Evolutionary conservation across 148 eudicot genomes (phyloP).

Genomic region (Rhododendron simsii): DNA sequence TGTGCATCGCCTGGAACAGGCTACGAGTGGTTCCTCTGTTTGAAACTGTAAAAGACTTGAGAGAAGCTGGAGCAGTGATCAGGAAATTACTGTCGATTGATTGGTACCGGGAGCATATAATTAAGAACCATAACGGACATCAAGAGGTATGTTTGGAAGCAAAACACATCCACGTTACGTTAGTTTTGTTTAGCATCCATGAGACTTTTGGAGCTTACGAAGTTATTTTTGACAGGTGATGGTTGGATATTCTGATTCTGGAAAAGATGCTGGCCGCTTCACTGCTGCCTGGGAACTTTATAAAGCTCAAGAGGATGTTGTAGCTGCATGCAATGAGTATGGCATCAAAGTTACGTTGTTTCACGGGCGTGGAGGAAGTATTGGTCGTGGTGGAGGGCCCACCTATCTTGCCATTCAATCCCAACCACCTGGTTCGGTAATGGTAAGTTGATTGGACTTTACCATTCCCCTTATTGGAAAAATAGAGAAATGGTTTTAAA

Average conservation of each 20-base stretch:
- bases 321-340: slow-evolving; percentile 79
- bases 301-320: slow-evolving; percentile 93
- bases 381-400: slow-evolving; percentile 96
- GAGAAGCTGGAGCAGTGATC: slow-evolving; percentile 86
- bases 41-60: slow-evolving; percentile 86
- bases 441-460: slow-evolving; percentile 37
- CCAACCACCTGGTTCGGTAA: slow-evolving; percentile 94
- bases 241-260: slow-evolving; percentile 94
- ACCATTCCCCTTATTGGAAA: not conserved
- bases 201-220: slow-evolving; percentile 9
- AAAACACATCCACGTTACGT: not conserved
- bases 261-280: slow-evolving; percentile 95
- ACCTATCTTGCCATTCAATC: slow-evolving; percentile 92
- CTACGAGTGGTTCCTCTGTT: slow-evolving; percentile 89
- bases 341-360: slow-evolving; percentile 80
- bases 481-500: not conserved
- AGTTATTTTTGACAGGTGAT: slow-evolving; percentile 57
- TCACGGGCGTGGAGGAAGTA: slow-evolving; percentile 94
- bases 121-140: slow-evolving; percentile 75
- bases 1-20: slow-evolving; percentile 29
- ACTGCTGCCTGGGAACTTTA: slow-evolving; percentile 94
- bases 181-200: not conserved
- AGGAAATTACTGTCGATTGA: slow-evolving; percentile 71
- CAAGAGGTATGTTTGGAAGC: slow-evolving; percentile 56
- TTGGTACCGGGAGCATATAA: slow-evolving; percentile 80